phyloP scores from a whole-genome alignment of 257 asterid species.

The Solanum chiquidenum region DNA sequence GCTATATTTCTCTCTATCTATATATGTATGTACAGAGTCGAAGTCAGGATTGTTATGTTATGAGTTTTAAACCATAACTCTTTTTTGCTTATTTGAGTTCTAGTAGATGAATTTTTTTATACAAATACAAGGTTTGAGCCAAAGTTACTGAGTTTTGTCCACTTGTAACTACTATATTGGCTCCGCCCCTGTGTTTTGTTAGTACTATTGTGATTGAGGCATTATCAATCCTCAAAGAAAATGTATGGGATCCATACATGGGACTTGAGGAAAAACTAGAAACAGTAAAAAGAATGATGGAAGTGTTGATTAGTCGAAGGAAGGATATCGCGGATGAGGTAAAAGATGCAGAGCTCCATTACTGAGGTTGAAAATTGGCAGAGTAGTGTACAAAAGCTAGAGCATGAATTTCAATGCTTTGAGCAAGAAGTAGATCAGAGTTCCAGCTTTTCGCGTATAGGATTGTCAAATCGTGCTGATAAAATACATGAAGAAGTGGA shows the following conservation, averaged over 20 bases:
- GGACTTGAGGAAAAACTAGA: not conserved
- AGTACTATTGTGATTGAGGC: not conserved
- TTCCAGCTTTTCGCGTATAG: not conserved
- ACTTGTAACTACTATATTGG: not conserved
- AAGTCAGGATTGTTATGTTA: not conserved
- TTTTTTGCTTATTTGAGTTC: not conserved
- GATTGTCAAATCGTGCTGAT: not conserved
- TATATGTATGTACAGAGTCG: not conserved
- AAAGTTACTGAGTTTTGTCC: accelerated
- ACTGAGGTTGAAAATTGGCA: not conserved
- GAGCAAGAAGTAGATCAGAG: not conserved
- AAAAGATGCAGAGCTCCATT: not conserved
- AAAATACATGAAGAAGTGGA: not conserved
- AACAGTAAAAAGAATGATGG: not conserved
- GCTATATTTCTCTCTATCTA: not conserved
- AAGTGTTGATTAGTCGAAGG: not conserved
- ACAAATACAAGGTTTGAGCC: not conserved
- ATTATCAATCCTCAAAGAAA: not conserved
- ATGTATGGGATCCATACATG: not conserved
- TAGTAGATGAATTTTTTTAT: not conserved
- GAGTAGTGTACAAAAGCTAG: not conserved
- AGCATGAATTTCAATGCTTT: not conserved
- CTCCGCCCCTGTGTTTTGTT: not conserved
- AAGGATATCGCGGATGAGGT: not conserved
- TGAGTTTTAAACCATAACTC: not conserved